Evolutionary conservation across 2,329 filamentous ascomycete species (phyloP), one percentile per base, ranked within the genome.

Genomic region (Aureobasidium subglaciale): DNA sequence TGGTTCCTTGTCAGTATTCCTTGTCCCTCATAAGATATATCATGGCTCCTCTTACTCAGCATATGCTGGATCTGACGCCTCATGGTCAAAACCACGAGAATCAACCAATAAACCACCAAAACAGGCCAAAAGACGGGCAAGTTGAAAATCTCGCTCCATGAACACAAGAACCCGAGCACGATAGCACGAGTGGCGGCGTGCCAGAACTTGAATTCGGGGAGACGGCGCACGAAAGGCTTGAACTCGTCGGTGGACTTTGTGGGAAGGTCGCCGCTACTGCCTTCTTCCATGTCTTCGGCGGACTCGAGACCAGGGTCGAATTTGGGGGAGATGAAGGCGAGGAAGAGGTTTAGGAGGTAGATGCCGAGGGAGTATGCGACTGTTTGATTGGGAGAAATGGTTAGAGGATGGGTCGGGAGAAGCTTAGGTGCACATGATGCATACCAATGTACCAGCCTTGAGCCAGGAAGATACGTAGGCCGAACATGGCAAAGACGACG

Each of bases 181-280:
- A 97, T 82, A 55, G 92, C 92, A 68, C 90, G 84, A 56, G 92
- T 97, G 54, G 92, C 90, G 66, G 88, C 87, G 76, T 96, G 90
- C 93, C 93, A 99, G 79, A 99, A 99, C 81, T 99, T 99, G 82
- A 99, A 99, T 75, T 99, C 93, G 56, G 93, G 93, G 22, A 99
- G 83, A 59, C 93, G 83, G 67, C 93, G 84, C 70, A 99, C 96
- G 69, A 99, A 99, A 3, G 93, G 93, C 61, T 90, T 85, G 79
- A 99, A 99, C 76, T 99, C 93, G 68, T 99, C 91, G 68, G 97
- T 92, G 65, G 90, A 85, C 77, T 96, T 96, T 57, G 90, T 97
- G 22, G 93, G 93, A 40, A 99, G 83, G 25, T 84, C 83, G 11
- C 50, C 50, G 54, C 65, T 59, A 56, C 66, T 66, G 59, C 93